Conservation (phyloP, 495 filamentous ascomycete species). For the Thermothielavioides terrestris region DNA sequence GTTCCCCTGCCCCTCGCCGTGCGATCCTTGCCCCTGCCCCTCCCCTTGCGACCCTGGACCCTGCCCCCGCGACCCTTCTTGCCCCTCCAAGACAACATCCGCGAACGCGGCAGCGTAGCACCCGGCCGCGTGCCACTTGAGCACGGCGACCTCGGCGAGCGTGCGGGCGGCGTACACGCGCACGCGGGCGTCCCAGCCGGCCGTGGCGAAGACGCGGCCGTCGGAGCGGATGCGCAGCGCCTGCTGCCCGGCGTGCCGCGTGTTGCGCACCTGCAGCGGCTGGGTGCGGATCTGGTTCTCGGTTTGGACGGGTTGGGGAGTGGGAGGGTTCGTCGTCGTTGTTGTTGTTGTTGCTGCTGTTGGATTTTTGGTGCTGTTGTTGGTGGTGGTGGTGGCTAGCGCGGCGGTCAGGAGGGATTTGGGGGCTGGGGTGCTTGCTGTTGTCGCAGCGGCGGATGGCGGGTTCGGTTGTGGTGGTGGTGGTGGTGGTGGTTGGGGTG, state of each 20-base stretch:
- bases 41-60: not conserved
- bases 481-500: not conserved
- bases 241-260: slow-evolving; percentile 88
- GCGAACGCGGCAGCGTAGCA: slow-evolving; percentile 84
- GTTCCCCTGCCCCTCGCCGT: not conserved
- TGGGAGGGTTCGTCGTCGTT: slow-evolving; percentile 28
- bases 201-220: slow-evolving; percentile 77
- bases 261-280: slow-evolving; percentile 56
- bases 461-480: not conserved
- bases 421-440: not conserved
- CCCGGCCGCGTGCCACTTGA: slow-evolving; percentile 92
- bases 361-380: slow-evolving; percentile 5
- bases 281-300: slow-evolving; percentile 10
- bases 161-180: slow-evolving; percentile 74
- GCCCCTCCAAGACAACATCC: slow-evolving; percentile 20
- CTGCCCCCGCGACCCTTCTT: not conserved
- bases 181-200: slow-evolving; percentile 80
- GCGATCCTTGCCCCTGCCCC: too few species aligned
- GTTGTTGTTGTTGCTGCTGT: slow-evolving; percentile 18
- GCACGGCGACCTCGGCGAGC: slow-evolving; percentile 81
- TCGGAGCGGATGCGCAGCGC: slow-evolving; percentile 68
- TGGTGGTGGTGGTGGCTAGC: slow-evolving; percentile 12
- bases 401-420: slow-evolving; percentile 25
- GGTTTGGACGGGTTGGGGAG: too few species aligned
- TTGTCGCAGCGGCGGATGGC: too few species aligned